These are phyloP conservation scores for Eremothecium coryli DNA, from an alignment of 1,139 yeast genomes.

Conservation along the genomic window DNA sequence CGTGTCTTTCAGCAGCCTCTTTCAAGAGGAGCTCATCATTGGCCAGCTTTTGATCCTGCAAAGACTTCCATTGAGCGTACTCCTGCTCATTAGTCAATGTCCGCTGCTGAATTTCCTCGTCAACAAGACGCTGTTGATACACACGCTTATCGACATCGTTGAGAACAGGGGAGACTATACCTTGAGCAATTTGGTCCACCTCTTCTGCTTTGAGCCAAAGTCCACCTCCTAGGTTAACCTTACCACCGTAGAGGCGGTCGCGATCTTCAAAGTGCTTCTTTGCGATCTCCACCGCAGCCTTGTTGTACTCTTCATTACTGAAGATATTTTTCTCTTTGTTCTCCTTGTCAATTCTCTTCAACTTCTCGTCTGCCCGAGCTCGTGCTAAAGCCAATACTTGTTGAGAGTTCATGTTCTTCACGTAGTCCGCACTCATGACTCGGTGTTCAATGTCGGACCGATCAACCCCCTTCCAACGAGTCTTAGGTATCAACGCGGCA, in stretches of 20 bases:
- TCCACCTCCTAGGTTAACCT: conserved; percentile 81
- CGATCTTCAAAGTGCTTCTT: conserved; percentile 36
- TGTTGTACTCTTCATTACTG: conserved; percentile 34
- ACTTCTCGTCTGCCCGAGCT: conserved; percentile 46
- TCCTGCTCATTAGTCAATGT: conserved; percentile 33
- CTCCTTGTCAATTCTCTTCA: conserved; percentile 36
- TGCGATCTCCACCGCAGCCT: conserved; percentile 54
- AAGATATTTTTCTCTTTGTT: conserved; percentile 32
- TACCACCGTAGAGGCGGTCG: conserved; percentile 13
- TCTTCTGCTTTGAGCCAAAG: conserved; percentile 66
- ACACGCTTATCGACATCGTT: conserved; percentile 67
- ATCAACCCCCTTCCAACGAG: conserved; percentile 20
- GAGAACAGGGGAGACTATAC: conserved; percentile 78
- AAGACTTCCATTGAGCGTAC: conserved; percentile 16
- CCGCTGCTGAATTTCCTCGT: conserved; percentile 49
- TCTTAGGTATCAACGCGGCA: conserved; percentile 43
- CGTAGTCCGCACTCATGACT: conserved; percentile 15
- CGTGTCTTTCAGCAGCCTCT: conserved; percentile 27
- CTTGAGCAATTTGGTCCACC: conserved; percentile 71
- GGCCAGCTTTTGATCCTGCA: conserved; percentile 16
- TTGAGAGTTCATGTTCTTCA: conserved; percentile 30
- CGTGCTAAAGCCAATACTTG: conserved; percentile 55
- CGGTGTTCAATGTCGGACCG: conserved; percentile 12
- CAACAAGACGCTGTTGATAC: conserved; percentile 58
- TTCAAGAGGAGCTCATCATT: conserved; percentile 21